Evolutionary conservation across 2,329 filamentous ascomycete genomes (phyloP).

Genomic region (Phoma sp.): DNA sequence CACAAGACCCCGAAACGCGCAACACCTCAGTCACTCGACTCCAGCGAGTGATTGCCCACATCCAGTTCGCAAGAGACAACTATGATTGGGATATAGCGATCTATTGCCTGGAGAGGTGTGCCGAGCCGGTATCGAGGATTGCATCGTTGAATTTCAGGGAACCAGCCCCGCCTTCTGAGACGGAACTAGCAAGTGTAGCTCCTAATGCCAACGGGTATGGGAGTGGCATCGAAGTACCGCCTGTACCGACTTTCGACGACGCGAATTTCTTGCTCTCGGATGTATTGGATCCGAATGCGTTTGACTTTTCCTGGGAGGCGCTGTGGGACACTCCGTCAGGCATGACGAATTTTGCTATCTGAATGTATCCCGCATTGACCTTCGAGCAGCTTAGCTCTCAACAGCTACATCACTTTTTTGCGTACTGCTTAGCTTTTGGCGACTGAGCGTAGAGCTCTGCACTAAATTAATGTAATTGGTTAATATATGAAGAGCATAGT

Average conservation of each 20-base stretch:
- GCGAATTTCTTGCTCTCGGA: conserved; percentile 38
- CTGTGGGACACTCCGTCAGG: conserved; percentile 46
- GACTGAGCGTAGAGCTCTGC: no score
- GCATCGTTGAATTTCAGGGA: conserved; percentile 36
- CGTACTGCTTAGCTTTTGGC: no score
- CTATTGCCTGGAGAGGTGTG: conserved; percentile 57
- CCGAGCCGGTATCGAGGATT: conserved; percentile 47
- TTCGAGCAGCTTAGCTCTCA: no score
- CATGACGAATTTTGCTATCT: conserved; percentile 41
- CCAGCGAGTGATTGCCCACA: conserved; percentile 55
- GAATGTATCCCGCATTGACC: background rate
- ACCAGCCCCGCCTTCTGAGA: conserved; percentile 25
- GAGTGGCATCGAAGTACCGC: conserved; percentile 6
- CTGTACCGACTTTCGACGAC: conserved; percentile 37
- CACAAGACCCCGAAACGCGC: conserved; percentile 54
- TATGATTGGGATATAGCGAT: conserved; percentile 63
- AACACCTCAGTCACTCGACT: conserved; percentile 56
- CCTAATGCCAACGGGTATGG: conserved; percentile 10
- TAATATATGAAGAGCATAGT: no score
- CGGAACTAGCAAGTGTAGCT: conserved; percentile 22
- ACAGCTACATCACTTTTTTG: no score
- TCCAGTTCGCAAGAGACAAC: conserved; percentile 56
- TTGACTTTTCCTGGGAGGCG: conserved; percentile 48
- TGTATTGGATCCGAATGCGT: conserved; percentile 41
- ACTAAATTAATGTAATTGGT: no score